Conservation (phyloP, 2,329 filamentous ascomycete genomes). For the Neurospora crassa region DNA sequence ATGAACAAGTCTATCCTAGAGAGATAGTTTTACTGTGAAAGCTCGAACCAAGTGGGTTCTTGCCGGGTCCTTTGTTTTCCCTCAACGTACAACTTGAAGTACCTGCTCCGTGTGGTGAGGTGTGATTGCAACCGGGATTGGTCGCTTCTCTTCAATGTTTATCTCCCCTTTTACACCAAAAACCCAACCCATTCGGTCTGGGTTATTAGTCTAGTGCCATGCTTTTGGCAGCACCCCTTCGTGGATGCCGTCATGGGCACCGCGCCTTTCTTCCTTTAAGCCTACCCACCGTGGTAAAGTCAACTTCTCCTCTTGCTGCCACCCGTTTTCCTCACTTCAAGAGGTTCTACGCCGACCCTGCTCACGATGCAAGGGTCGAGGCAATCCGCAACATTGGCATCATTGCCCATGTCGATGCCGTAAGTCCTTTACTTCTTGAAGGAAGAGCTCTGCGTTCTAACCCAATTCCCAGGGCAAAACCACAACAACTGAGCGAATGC, state of each 20-base stretch:
- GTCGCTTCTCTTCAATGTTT: not conserved
- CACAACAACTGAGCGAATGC: constrained; percentile 97
- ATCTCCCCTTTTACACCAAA: constrained; percentile 2
- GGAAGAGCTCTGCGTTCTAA: constrained; percentile 8
- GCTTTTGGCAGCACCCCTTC: not conserved
- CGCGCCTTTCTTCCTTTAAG: not conserved
- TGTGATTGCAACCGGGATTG: not conserved
- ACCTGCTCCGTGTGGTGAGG: not conserved
- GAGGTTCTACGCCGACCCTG: constrained; percentile 12
- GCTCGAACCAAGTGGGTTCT: not conserved
- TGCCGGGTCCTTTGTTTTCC: not conserved
- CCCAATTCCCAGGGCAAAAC: constrained; percentile 63
- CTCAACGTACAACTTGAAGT: not conserved
- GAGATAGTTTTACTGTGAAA: not conserved
- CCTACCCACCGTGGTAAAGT: not conserved
- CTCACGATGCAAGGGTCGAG: constrained; percentile 33
- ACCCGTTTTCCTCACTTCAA: not conserved
- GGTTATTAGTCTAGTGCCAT: not conserved
- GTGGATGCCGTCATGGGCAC: not conserved
- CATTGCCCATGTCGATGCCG: constrained; percentile 95
- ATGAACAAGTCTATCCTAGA: not conserved
- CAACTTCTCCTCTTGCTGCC: not conserved
- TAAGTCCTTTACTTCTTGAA: constrained; percentile 25
- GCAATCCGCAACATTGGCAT: constrained; percentile 92
- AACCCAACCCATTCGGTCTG: not conserved